Base-by-base conservation (phyloP, 495 filamentous ascomycete genomes). In the Extremus antarcticus region DNA sequence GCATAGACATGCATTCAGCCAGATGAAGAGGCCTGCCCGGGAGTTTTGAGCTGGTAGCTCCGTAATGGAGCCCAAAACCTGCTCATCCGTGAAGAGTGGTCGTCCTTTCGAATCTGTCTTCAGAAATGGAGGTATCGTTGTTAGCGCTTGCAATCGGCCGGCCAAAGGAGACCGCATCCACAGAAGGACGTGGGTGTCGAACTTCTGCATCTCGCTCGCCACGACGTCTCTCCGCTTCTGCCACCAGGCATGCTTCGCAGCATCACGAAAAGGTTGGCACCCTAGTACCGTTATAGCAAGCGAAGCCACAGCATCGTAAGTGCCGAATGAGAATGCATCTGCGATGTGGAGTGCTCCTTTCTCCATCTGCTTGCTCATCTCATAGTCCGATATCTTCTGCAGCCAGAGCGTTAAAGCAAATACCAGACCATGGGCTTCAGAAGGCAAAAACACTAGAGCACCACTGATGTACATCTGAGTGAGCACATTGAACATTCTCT, bases 1-100 rank as follows among this genome's bases (percentile, higher is more conserved):
- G 39, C 76, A 65, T 73, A 95, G 86, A 71, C 87, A 76, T 46
- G 90, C 81, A 66, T 88, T 90, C 25, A 98, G 73, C 66, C 91
- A 96, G n/a, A 96, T 76, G 68, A 90, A 97, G 59, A 97, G 73
- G 45, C 88, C 88, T 49, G 89, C 90, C 72, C 90, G 78, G n/a
- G 89, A 85, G 66, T 88, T 86, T 11, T 85, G 70, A 4, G 76
- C 71, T 0, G 85, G 83, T 3, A 84, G 68, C 59, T 90, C 84
- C 23, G 82, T 73, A 1, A 92, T 64, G 63, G 65, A 57, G 13
- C 67, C 53, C 15, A 72, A 52, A 13, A 58, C 35, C 15, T 55
- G 47, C 20, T 54, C 7, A 16, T 43, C 35, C 1, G 45, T 47
- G 11, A 62, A 39, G 20, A 62, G 15, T 2, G 59, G 59, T 9